These are phyloP conservation scores for Fusarium sp. DNA, from an alignment of 2,329 filamentous ascomycete genomes.

Conservation along the genomic window DNA sequence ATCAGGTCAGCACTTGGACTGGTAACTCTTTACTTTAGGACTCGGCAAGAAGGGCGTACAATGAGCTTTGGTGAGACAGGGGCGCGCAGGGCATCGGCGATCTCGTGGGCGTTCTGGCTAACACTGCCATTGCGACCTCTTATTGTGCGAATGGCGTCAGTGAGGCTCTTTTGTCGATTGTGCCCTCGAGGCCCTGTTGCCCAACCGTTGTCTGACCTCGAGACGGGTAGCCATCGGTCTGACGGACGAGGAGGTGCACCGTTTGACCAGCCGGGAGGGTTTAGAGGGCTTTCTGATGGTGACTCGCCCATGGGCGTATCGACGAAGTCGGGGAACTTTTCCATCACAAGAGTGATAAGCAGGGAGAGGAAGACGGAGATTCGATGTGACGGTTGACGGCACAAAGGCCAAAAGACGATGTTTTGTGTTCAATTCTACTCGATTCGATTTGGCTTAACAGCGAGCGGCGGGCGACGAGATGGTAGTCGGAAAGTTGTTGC, in stretches of 20 bases:
- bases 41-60: conserved; percentile 64
- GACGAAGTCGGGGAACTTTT: conserved; percentile 70
- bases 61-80: conserved; percentile 90
- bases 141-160: conserved; percentile 88
- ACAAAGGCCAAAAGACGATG: conserved; percentile 18
- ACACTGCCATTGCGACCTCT: conserved; percentile 85
- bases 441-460: conserved; percentile 18
- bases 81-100: conserved; percentile 90
- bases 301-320: conserved; percentile 55
- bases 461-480: conserved; percentile 34
- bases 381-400: conserved; percentile 16
- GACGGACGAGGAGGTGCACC: conserved; percentile 48
- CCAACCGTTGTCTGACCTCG: conserved; percentile 49
- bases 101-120: conserved; percentile 91
- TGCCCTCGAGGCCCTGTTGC: conserved; percentile 64
- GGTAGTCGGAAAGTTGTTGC: conserved; percentile 8
- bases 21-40: conserved; percentile 17
- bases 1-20: conserved; percentile 42
- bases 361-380: conserved; percentile 1
- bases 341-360: conserved; percentile 54
- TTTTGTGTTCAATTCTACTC: conserved; percentile 4
- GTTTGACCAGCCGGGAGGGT: conserved; percentile 48
- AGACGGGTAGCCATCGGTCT: conserved; percentile 49
- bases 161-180: conserved; percentile 85
- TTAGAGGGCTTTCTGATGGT: conserved; percentile 48